Conservation (phyloP, 371 early-diverging fungal species). For the Zychaea mexicana region DNA sequence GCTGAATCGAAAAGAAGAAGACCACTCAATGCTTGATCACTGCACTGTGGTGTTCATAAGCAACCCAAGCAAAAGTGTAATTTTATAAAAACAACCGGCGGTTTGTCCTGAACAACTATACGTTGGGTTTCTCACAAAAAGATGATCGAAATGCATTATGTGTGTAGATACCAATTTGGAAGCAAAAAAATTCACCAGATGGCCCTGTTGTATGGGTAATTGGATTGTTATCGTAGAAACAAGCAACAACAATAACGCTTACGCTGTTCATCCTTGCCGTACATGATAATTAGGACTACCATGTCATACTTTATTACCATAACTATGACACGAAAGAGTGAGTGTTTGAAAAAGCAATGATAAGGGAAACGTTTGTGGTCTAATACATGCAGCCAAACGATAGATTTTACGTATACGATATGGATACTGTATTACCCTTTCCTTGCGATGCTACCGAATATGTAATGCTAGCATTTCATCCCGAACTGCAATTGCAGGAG, state of each 20-base stretch:
- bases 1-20: conserved; percentile 5
- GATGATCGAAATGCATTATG: too few relatives aligned
- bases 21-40: too few relatives aligned
- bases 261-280: too few relatives aligned
- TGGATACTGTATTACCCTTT: conserved; percentile 39
- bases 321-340: not conserved
- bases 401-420: conserved; percentile 31
- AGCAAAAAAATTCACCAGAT: conserved; percentile 2
- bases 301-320: conserved; percentile 34
- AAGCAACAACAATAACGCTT: too few relatives aligned
- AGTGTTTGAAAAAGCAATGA: not conserved
- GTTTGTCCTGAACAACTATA: too few relatives aligned
- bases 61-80: conserved; percentile 19
- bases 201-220: conserved; percentile 43
- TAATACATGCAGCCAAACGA: not conserved
- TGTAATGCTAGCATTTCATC: conserved; percentile 29
- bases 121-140: too few relatives aligned
- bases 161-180: conserved; percentile 15
- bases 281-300: conserved; percentile 47
- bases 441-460: conserved; percentile 31
- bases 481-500: conserved; percentile 17
- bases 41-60: conserved; percentile 42
- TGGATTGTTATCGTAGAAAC: not conserved
- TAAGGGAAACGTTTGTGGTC: too few relatives aligned
- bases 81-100: too few relatives aligned